phyloP scores from a whole-genome alignment of 495 filamentous ascomycete genomes.

The Bathelium albidoporum region DNA sequence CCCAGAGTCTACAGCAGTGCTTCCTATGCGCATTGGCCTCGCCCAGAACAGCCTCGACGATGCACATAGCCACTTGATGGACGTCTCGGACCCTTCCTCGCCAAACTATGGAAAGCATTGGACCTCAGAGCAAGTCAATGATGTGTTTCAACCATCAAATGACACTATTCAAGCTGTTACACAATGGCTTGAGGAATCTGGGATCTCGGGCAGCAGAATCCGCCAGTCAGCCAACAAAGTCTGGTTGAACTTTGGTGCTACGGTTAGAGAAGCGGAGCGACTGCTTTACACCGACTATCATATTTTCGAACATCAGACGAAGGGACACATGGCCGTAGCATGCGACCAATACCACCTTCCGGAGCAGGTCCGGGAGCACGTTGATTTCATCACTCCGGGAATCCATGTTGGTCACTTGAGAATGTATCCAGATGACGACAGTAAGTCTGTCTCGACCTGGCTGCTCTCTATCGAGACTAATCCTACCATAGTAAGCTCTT shows the following conservation, averaged over 20 bases:
- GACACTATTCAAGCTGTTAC: slow-evolving; percentile 4
- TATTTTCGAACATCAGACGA: background rate
- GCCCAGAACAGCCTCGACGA: background rate
- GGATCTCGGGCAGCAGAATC: background rate
- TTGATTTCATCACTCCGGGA: slow-evolving; percentile 15
- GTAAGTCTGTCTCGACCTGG: too few species aligned
- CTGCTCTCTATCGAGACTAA: background rate
- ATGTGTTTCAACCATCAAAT: slow-evolving; percentile 6
- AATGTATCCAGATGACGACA: background rate
- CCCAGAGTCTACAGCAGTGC: background rate
- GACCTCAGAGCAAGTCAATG: background rate
- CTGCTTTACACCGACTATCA: slow-evolving; percentile 9
- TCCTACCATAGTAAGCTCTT: background rate
- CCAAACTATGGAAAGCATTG: slow-evolving; percentile 6
- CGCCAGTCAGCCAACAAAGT: slow-evolving; percentile 5
- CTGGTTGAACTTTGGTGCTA: slow-evolving; percentile 7
- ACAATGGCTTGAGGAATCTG: background rate
- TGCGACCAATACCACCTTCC: slow-evolving; percentile 13
- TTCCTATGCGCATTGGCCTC: slow-evolving; percentile 7
- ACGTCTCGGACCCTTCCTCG: slow-evolving; percentile 7
- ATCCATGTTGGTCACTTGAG: slow-evolving; percentile 3
- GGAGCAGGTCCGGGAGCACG: slow-evolving; percentile 1
- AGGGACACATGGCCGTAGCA: background rate
- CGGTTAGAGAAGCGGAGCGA: background rate
- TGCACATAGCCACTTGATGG: slow-evolving; percentile 3